Base-by-base conservation (phyloP, 176 grass and related monocot genomes). In the Carex cristatella region DNA sequence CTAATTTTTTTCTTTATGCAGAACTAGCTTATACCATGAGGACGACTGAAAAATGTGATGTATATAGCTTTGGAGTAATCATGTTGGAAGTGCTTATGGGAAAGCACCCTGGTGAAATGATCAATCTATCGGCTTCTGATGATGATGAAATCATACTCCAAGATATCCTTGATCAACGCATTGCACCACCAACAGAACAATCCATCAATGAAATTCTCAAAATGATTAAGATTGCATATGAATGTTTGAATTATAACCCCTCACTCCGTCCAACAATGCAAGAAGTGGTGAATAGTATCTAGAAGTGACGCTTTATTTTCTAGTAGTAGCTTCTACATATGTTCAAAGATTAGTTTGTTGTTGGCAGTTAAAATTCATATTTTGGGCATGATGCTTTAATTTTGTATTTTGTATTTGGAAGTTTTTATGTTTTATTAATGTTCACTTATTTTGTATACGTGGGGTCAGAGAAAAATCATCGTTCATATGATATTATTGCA, bases 41-140 rank as follows among this genome's bases (percentile, higher is more conserved):
- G 3, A 78, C 76, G 35, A 87, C 79, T 0, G 66, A 32, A 15
- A 87, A 87, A 64, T 82, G 65, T 9, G 86, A 87, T 12, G 64
- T 87, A 18, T 87, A 87, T 11, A 87, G 86, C 23, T 87, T 82
- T 23, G 86, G 86, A 48, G 66, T 87, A 8, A 49, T 87, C 2
- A 3, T 71, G 60, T 37, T 87, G 4, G 86, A 87, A 9, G 0
- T 83, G 32, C 54, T 86, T 62, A 80, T 69, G 42, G 85, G 85
- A 80, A 80, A 18, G 44, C 75, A 86, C 78, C 75, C 59, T 1
- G 61, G 58, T 10, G 28, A 80, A 38, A 65, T 31, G 27, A 48
- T 70, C 12, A 79, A 76, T 19, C 0, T 18, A 11, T 27, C 68
- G 1, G 16, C 35, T 28, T 38, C 19, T 16, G 2, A 19, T 5